phyloP scores from a whole-genome alignment of 768 basidiomycete species.

The Lactarius tabidus region DNA sequence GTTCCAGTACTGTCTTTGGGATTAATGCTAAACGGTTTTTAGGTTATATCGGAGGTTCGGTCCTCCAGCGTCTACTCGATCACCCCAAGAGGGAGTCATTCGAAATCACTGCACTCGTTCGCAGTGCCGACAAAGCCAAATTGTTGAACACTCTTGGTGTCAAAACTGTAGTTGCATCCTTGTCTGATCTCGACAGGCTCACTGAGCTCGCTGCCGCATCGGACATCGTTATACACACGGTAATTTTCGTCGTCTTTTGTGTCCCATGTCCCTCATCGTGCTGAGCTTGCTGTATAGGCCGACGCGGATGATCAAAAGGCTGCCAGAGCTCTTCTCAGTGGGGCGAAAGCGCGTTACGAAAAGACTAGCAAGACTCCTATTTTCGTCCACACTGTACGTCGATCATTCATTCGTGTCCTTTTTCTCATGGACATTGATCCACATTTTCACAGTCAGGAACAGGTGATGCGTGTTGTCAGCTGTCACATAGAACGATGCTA shows the following conservation, averaged over 20 bases:
- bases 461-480: not conserved
- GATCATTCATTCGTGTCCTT: not conserved
- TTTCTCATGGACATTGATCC: not conserved
- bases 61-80: slow-evolving; percentile 41
- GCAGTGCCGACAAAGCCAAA: slow-evolving; percentile 43
- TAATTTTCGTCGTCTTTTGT: slow-evolving; percentile 22
- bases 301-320: slow-evolving; percentile 47
- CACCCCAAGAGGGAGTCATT: slow-evolving; percentile 36
- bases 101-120: slow-evolving; percentile 44
- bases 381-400: slow-evolving; percentile 59
- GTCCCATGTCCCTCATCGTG: slow-evolving; percentile 9
- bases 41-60: slow-evolving; percentile 50
- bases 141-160: slow-evolving; percentile 33
- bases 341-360: slow-evolving; percentile 46
- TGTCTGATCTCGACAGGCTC: slow-evolving; percentile 41
- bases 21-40: not conserved
- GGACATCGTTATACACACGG: slow-evolving; percentile 42
- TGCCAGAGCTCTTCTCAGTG: slow-evolving; percentile 45
- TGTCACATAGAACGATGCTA: not conserved
- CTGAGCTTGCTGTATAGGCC: slow-evolving; percentile 32
- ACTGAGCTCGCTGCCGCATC: slow-evolving; percentile 43
- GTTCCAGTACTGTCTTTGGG: not conserved
- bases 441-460: slow-evolving; percentile 22
- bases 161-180: slow-evolving; percentile 40
- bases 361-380: slow-evolving; percentile 41